Base-by-base conservation (phyloP, 1,139 yeast species). In the Yamadazyma siamensis region DNA sequence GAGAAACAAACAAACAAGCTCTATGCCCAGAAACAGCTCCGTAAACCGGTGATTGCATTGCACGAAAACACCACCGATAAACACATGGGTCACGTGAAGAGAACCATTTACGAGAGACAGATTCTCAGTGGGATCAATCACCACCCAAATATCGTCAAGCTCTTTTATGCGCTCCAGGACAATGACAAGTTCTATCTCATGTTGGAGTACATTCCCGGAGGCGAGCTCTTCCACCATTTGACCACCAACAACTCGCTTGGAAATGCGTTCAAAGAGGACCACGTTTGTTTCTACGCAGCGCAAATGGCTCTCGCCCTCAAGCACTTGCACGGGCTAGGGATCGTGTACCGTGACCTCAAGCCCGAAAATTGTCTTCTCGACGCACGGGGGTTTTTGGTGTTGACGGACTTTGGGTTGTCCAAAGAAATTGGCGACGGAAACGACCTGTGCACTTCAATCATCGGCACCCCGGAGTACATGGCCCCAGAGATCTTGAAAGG, bases 361-460 rank as follows among this genome's bases (percentile, higher is more conserved):
- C 96, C 96, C 0, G 96, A 88, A 50, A 88, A 88, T 49, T 87
- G 96, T 55, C 61, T 88, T 42, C 62, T 88, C 29, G 88, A 87
- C 47, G 65, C 74, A 11, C 65, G 68, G 20, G 96, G 96, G 0
- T 85, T 83, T 50, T 60, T 88, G 37, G 85, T 87, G 2, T 61
- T 88, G 37, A 88, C 96, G 0, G 96, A 88, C 55, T 88, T 88
- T 56, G 96, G 96, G 0, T 64, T 88, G 17, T 83, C 94, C 27
- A 87, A 87, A 50, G 85, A 80, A 12, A 74, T 83, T 2, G 62
- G 67, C 12, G 49, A 44, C 13, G 46, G 35, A 32, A 63, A 61
- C 37, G 50, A 54, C 32, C 61, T 68, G 29, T 83, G 79, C 56
- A 83, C 74, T 40, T 79, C 95, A 2, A 75, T 88, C 46, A 80